Percentiles rank a stretch among this genome's conserved stretches.
Evolutionary conservation across 768 basidiomycete species (phyloP).

Genomic region (Auriscalpium microsporum): DNA sequence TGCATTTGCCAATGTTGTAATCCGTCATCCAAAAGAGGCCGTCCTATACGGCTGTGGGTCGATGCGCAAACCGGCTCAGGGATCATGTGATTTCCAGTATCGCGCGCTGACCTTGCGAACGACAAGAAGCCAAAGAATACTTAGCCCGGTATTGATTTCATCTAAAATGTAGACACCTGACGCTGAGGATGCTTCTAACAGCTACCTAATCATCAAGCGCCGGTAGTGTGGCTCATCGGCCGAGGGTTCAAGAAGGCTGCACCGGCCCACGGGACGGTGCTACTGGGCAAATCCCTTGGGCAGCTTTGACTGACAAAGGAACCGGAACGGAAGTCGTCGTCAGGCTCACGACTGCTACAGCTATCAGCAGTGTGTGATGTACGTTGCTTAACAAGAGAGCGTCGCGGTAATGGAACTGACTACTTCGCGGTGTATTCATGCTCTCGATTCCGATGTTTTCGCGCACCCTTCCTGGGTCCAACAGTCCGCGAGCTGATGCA

Average conservation of each 20-base stretch:
- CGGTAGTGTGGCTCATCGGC: constrained; percentile 90
- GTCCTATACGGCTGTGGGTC: constrained; percentile 82
- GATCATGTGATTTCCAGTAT: constrained; percentile 56
- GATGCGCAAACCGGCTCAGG: constrained; percentile 59
- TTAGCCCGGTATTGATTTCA: no score
- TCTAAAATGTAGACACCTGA: background rate
- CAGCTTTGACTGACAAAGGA: constrained; percentile 66
- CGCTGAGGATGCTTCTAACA: constrained; percentile 23
- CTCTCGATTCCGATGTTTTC: constrained; percentile 52
- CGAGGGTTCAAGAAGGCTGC: constrained; percentile 71
- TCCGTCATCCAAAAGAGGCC: constrained; percentile 70
- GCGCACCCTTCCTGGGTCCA: constrained; percentile 56
- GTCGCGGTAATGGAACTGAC: background rate
- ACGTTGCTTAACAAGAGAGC: constrained; percentile 24
- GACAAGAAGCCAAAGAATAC: constrained; percentile 52
- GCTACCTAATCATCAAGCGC: constrained; percentile 89
- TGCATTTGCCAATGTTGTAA: constrained; percentile 43
- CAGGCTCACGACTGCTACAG: constrained; percentile 73
- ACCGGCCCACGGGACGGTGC: constrained; percentile 44
- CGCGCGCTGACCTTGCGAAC: constrained; percentile 52
- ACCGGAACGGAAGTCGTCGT: constrained; percentile 84
- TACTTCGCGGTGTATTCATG: constrained; percentile 37
- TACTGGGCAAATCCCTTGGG: constrained; percentile 68
- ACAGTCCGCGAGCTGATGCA: constrained; percentile 58
- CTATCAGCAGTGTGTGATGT: constrained; percentile 81